Evolutionary conservation across 2,329 filamentous ascomycete species (phyloP), one percentile per base, ranked within the genome.

Genomic region (Triangularia setosa): DNA sequence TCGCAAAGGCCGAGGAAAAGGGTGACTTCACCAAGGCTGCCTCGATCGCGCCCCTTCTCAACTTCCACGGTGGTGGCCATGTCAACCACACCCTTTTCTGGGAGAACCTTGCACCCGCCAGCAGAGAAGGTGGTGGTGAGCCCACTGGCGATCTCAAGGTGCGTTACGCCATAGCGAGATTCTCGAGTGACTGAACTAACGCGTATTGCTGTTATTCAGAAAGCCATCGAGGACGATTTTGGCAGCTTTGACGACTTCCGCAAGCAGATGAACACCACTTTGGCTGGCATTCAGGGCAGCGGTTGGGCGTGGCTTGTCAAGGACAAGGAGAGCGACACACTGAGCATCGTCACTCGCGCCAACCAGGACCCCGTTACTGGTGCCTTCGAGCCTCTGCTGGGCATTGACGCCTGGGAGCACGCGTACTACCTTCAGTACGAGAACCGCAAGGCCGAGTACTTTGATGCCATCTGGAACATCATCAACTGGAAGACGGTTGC

Each of bases 401-500:
- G 93, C 64, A 90, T 97, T 73, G 93, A 97, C 81, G 93, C 93
- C 62, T 97, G 93, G 93, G 93, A 97, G 84, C 93, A 97, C 80
- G 93, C 93, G 60, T 96, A 96, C 83, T 96, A 96, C 81, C 84
- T 97, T 67, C 92, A 97, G 82, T 97, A 97, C 81, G 86, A 97
- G 87, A 97, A 97, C 84, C 89, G 92, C 79, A 97, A 97, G 87
- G 93, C 90, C 64, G 93, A 97, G 82, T 97, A 97, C 84, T 97
- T 97, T 79, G 86, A 86, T 73, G 92, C 92, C 65, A 90, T 97
- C 76, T 97, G 93, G 93, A 91, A 96, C 71, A 93, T 97, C 58
- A 83, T 97, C 78, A 97, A 97, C 87, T 97, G 93, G 93, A 92
- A 93, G 86, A 87, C 90, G 30, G 93, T 92, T 54, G 88, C 91